phyloP scores from a whole-genome alignment of 768 basidiomycete species.

The Gymnopilus junonius region DNA sequence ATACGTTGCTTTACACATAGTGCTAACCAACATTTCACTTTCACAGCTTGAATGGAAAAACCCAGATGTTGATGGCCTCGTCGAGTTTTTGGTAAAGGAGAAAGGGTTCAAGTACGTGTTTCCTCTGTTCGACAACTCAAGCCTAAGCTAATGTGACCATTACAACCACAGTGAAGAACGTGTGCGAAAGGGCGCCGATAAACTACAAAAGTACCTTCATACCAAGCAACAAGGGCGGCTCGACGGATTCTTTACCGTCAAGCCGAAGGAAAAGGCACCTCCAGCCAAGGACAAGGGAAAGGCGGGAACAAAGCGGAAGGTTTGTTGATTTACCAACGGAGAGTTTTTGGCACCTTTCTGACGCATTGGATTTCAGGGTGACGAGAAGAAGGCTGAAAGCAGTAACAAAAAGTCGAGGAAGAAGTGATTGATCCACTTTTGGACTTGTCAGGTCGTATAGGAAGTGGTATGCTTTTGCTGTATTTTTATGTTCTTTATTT shows the following conservation, averaged over 20 bases:
- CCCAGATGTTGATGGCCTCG: conserved; percentile 91
- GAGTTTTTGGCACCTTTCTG: not conserved
- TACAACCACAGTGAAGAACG: conserved; percentile 82
- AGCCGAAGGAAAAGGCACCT: conserved; percentile 56
- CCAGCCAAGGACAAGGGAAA: conserved; percentile 20
- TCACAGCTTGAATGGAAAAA: conserved; percentile 89
- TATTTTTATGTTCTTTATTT: conserved; percentile 6
- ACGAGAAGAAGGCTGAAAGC: conserved; percentile 45
- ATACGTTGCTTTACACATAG: not conserved
- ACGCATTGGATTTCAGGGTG: conserved; percentile 34
- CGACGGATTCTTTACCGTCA: conserved; percentile 91
- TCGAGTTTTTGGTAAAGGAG: conserved; percentile 90
- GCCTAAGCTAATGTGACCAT: not conserved
- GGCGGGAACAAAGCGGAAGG: conserved; percentile 58
- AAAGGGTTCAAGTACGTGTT: conserved; percentile 93
- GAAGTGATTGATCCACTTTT: conserved; percentile 29
- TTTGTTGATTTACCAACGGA: conserved; percentile 20
- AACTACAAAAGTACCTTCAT: conserved; percentile 83
- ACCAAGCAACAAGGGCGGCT: conserved; percentile 96
- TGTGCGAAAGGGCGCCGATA: conserved; percentile 93
- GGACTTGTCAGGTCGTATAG: not conserved
- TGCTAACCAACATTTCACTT: conserved; percentile 7
- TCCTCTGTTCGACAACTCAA: not conserved
- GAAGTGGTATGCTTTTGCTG: not conserved
- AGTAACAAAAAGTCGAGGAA: conserved; percentile 46